Evolutionary conservation across 2,329 filamentous ascomycete species (phyloP).

Genomic region (Aureobasidium subglaciale): DNA sequence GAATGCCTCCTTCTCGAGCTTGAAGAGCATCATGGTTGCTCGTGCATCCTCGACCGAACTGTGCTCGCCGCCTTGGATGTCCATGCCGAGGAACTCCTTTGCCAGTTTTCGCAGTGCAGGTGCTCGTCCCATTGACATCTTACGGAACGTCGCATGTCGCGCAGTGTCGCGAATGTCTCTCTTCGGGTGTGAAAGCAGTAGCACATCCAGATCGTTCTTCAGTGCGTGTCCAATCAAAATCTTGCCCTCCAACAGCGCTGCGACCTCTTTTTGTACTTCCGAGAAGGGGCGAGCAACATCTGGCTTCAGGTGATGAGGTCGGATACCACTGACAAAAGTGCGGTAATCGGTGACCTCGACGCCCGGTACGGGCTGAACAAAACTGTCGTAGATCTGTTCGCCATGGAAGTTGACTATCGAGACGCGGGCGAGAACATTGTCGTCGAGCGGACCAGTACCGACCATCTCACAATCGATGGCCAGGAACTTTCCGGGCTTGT

Average conservation of each 20-base stretch:
- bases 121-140: conserved; percentile 60
- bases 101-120: conserved; percentile 59
- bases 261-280: conserved; percentile 67
- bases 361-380: conserved; percentile 56
- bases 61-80: conserved; percentile 55
- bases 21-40: conserved; percentile 83
- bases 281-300: conserved; percentile 51
- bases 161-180: conserved; percentile 80
- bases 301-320: conserved; percentile 61
- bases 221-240: conserved; percentile 81
- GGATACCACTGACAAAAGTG: conserved; percentile 77
- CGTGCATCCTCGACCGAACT: conserved; percentile 69
- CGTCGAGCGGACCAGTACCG: conserved; percentile 61
- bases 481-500: conserved; percentile 80
- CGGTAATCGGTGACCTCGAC: conserved; percentile 86
- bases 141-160: conserved; percentile 65
- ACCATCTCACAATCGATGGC: conserved; percentile 99
- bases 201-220: conserved; percentile 65
- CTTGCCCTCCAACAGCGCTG: conserved; percentile 59
- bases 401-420: conserved; percentile 93
- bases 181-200: conserved; percentile 71
- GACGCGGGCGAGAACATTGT: conserved; percentile 75
- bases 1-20: conserved; percentile 74
- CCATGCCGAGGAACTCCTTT: conserved; percentile 49
- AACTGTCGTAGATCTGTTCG: conserved; percentile 88